Base-by-base conservation (phyloP, 1,284 basidiomycete species). In the Coriolopsis trogii region DNA sequence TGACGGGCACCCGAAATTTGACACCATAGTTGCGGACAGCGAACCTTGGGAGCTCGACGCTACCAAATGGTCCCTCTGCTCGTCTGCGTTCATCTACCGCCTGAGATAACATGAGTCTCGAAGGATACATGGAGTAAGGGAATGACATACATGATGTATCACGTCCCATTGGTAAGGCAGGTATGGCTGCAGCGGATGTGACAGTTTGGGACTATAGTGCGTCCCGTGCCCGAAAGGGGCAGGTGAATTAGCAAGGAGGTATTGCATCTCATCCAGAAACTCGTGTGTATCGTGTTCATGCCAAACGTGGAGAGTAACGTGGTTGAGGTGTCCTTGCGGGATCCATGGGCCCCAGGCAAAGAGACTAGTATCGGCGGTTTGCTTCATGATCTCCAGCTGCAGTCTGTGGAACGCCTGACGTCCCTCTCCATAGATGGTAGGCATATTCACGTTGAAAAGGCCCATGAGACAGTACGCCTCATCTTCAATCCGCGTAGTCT, bases 401-500 rank as follows among this genome's bases (percentile, higher is more conserved):
- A 44, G 30, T 15, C 42, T 18, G 20, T 25, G 8, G 42, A 44
- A 44, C 18, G 42, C 30, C 7, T 34, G 16, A 4, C 42, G 24
- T 7, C 42, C 42, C 30, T 44, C 42, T 15, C 42, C 42, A 31
- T 44, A 44, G n/a, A 24, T 24, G 5, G 23, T 23, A 18, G 29
- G 30, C 20, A 44, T 34, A 15, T 34, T 6, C 20, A 44, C 21
- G 9, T 23, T 31, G 31, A 33, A 44, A 12, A 44, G 25, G 12
- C 42, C 42, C 31, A 34, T 24, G 20, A 44, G 42, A n/a, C 13
- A 34, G 24, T 44, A 44, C 30, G 41, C 40, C 26, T 41, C 25
- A 18, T 41, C 40, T 18, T 41, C 40, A 9, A 23, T 18, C 3
- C 16, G 20, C 12, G 21, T 33, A 4, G 42, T 34, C 12, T 25